Conservation (phyloP, 495 filamentous ascomycete species). For the Aspergillus cristatus region DNA sequence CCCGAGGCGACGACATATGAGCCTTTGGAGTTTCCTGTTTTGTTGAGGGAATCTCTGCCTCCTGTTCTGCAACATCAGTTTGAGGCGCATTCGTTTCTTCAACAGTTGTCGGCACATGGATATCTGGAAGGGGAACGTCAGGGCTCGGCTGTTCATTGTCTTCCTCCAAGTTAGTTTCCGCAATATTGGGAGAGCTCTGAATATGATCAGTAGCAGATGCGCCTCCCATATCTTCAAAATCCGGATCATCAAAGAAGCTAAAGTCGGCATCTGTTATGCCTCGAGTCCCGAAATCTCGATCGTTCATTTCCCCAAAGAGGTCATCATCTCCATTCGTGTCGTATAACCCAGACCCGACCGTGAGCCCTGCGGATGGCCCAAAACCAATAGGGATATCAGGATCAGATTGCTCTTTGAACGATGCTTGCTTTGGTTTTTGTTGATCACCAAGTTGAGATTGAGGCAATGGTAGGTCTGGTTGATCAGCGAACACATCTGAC, state of each 20-base stretch:
- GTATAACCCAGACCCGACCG: constrained; percentile 32
- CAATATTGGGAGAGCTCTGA: constrained; percentile 8
- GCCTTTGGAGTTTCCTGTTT: constrained; percentile 3
- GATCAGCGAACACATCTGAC: constrained; percentile 27
- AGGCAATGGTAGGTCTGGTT: constrained; percentile 11
- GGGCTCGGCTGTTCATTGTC: constrained; percentile 3
- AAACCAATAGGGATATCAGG: constrained; percentile 15
- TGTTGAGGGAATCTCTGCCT: constrained; percentile 1
- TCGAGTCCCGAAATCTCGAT: constrained; percentile 68
- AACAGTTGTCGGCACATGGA: not conserved
- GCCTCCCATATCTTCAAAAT: constrained; percentile 25
- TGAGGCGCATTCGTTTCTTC: not conserved
- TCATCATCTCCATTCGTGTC: constrained; percentile 49
- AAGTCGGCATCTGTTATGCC: constrained; percentile 86
- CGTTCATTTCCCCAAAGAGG: constrained; percentile 61
- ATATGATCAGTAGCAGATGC: constrained; percentile 5
- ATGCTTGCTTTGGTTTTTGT: constrained; percentile 7
- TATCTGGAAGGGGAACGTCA: not conserved
- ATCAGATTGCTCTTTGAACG: constrained; percentile 13
- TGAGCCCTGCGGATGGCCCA: constrained; percentile 16
- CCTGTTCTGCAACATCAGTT: not conserved
- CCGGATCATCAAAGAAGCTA: constrained; percentile 74
- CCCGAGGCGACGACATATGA: constrained; percentile 8
- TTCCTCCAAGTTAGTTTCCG: constrained; percentile 4
- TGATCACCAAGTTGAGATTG: constrained; percentile 4